These are phyloP conservation scores for Notholithocarpus densiflorus DNA, from an alignment of 306 rosid genomes.

Conservation along the genomic window DNA sequence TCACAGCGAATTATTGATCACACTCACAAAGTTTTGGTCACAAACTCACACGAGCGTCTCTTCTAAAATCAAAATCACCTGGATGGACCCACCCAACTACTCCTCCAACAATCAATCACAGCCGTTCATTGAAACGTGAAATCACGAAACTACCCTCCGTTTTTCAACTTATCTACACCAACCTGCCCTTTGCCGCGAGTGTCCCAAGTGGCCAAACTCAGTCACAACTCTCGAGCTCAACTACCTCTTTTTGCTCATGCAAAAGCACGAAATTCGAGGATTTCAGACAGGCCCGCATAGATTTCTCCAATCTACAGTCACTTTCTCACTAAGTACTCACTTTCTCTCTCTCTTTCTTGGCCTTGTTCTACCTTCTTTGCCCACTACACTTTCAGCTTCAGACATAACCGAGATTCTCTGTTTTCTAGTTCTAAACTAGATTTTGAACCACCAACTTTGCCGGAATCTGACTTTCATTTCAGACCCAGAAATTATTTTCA, in stretches of 20 bases:
- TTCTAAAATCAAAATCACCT: constrained; percentile 4
- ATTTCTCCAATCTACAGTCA: constrained; percentile 23
- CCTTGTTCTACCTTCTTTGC: neutral
- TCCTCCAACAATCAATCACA: constrained; percentile 7
- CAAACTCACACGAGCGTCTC: constrained; percentile 4
- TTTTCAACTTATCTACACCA: neutral
- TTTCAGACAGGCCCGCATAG: constrained; percentile 1
- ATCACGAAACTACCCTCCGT: constrained; percentile 13
- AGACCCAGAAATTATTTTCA: constrained; percentile 3
- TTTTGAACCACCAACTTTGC: constrained; percentile 4
- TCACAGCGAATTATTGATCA: neutral
- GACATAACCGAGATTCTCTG: neutral
- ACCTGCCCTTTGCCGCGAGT: neutral
- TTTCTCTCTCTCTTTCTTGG: too few species aligned
- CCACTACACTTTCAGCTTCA: neutral
- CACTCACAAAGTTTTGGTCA: neutral
- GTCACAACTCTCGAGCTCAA: neutral
- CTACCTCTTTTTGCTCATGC: constrained; percentile 28
- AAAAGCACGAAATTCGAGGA: constrained; percentile 40
- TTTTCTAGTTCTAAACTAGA: neutral
- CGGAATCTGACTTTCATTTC: constrained; percentile 21
- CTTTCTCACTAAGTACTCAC: constrained; percentile 3
- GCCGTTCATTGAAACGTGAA: neutral
- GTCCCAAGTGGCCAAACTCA: neutral
- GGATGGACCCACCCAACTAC: neutral